Base-by-base conservation (phyloP, 176 grass and related monocot species). In the Aechmea fasciata region DNA sequence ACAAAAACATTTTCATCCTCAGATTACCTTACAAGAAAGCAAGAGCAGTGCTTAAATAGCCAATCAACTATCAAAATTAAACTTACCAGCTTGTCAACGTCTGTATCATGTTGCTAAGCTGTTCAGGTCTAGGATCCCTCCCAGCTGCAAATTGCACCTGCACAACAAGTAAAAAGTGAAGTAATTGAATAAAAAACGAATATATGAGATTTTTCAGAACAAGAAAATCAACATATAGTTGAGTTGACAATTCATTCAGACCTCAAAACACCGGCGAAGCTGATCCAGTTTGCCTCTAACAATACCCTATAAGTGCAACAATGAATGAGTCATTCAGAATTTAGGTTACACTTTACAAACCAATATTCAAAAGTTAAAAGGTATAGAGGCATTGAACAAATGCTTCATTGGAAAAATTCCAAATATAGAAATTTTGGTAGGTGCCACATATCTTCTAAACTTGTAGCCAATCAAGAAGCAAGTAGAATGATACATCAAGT, bases 121-220 rank as follows among this genome's bases (percentile, higher is more conserved):
- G 90, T 81, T 85, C 90, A 78, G 90, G 82, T 71, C 80, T 90
- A 76, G 93, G 89, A 64, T 99, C 95, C 78, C 95, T 93, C 81
- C 90, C 95, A 88, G 87, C 78, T 50, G 95, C 90, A 90, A 99
- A 99, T 82, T 94, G 95, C 55, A 99, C 90, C 95, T 99, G 71
- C 20, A 49, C 26, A 64, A 89, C 61, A 57, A 76, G 61, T 57
- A 54, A 77, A 86, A 59, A 41, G 33, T 49, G 14, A 54, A 10
- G 57, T 6, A 67, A 53, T 9, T 53, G 48, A 55, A 67, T 17
- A 41, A 71, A 10, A 29, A 18, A 13, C 22, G 8, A 2, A 29
- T 70, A 72, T n/a, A 15, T 63, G 7, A 66, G 18, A 49, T 50
- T 50, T 67, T n/a, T 28, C 25, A 77, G 9, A 22, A 33, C 48